Evolutionary conservation across 768 basidiomycete genomes (phyloP).

Genomic region (Solioccasus polychromus): DNA sequence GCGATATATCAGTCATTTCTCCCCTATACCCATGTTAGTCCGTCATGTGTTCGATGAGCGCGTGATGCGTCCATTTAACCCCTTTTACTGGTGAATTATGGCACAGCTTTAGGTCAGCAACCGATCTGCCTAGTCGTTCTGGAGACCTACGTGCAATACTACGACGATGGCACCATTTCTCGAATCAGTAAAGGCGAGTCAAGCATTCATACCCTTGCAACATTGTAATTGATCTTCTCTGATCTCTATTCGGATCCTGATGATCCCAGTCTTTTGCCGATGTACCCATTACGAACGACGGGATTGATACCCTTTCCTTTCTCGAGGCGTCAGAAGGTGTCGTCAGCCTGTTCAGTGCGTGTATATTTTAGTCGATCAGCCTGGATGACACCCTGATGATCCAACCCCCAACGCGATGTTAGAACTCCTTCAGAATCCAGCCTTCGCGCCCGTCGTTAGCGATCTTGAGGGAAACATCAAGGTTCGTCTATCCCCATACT

Average conservation of each 20-base stretch:
- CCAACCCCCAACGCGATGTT: background rate
- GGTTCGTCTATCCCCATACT: constrained; percentile 45
- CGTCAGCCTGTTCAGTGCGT: constrained; percentile 84
- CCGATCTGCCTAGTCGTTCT: background rate
- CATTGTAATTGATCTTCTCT: no score
- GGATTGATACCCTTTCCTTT: constrained; percentile 86
- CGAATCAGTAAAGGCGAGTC: constrained; percentile 60
- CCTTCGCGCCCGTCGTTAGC: constrained; percentile 78
- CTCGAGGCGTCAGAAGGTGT: constrained; percentile 87
- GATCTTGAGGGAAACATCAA: constrained; percentile 92
- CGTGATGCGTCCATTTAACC: no score
- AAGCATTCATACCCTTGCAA: background rate
- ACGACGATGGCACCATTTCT: constrained; percentile 71
- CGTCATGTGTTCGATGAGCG: no score
- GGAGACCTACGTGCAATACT: constrained; percentile 1
- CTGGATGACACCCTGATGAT: background rate
- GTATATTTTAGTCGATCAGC: background rate
- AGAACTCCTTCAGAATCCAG: constrained; percentile 35
- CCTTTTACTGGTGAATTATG: no score
- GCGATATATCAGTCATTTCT: no score
- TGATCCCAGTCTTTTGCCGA: constrained; percentile 81
- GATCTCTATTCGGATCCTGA: background rate
- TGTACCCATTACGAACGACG: constrained; percentile 80
- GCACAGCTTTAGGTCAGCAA: no score
- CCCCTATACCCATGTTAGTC: no score